phyloP scores from a whole-genome alignment of 495 filamentous ascomycete genomes.

The Xylaria scruposa region DNA sequence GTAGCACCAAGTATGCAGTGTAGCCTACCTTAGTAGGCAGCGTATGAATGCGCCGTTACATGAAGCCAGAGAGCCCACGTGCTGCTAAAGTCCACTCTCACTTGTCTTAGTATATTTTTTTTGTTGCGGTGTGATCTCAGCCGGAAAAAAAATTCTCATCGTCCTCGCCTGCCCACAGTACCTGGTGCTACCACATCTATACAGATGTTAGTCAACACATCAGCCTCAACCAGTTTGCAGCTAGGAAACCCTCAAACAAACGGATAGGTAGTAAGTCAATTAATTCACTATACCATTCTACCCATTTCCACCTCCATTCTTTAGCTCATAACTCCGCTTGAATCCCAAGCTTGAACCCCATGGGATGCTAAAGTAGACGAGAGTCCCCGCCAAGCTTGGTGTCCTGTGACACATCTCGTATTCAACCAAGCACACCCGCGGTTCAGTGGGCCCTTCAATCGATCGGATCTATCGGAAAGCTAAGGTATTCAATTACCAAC shows the following conservation, averaged over 20 bases:
- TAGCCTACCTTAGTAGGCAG: background rate
- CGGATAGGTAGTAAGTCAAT: background rate
- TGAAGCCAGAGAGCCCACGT: slow-evolving; percentile 19
- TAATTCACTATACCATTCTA: background rate
- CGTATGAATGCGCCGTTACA: background rate
- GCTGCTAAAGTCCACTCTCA: slow-evolving; percentile 21
- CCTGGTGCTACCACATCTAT: background rate
- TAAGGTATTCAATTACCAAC: background rate
- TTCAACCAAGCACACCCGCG: slow-evolving; percentile 1
- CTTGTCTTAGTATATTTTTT: slow-evolving; percentile 3
- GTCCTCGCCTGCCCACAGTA: background rate
- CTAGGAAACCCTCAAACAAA: background rate
- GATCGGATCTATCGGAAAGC: slow-evolving; percentile 12
- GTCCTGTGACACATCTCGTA: slow-evolving; percentile 11
- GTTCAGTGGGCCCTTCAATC: background rate
- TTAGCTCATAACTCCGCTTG: background rate
- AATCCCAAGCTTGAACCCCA: background rate
- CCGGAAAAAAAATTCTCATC: background rate
- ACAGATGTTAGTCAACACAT: background rate
- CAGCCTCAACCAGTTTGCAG: slow-evolving; percentile 20
- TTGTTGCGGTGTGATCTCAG: background rate
- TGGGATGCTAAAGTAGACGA: slow-evolving; percentile 1
- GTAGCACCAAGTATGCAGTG: background rate
- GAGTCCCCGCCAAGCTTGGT: slow-evolving; percentile 1
- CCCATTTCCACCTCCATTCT: background rate